A percentile compares a stretch with the other conserved stretches of the same genome.
Evolutionary conservation across 768 basidiomycete species (phyloP).

Genomic region (Podaxis rugospora): DNA sequence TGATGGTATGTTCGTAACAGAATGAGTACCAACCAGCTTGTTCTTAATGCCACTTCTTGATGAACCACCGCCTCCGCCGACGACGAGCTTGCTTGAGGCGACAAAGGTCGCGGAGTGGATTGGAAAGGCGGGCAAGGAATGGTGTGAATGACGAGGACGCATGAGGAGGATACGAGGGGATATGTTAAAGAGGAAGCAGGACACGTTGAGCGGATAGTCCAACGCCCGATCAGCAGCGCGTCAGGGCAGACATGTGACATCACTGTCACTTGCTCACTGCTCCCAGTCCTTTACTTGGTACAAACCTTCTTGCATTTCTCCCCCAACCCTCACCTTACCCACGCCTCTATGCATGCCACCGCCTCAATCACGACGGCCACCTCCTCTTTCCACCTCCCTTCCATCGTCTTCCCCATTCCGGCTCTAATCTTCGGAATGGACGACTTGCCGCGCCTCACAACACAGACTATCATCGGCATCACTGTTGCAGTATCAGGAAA

Average conservation of each 20-base stretch:
- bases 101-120: slow-evolving; percentile 85
- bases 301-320: neutral
- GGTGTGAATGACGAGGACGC: slow-evolving; percentile 75
- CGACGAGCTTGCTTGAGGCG: slow-evolving; percentile 61
- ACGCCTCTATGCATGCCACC: neutral
- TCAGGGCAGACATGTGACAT: slow-evolving; percentile 1
- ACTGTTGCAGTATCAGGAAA: slow-evolving; percentile 81
- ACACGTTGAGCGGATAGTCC: slow-evolving; percentile 8
- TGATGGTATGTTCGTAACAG: neutral
- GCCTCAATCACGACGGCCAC: neutral
- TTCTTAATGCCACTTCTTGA: slow-evolving; percentile 90
- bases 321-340: neutral
- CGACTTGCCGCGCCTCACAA: slow-evolving; percentile 51
- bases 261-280: neutral
- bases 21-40: slow-evolving; percentile 62
- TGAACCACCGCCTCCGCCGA: slow-evolving; percentile 90
- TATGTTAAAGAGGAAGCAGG: neutral
- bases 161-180: slow-evolving; percentile 34
- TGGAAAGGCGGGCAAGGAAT: slow-evolving; percentile 79
- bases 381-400: neutral
- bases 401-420: neutral
- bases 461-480: slow-evolving; percentile 69
- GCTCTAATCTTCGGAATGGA: slow-evolving; percentile 18
- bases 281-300: neutral
- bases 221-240: slow-evolving; percentile 8